Base-by-base conservation (phyloP, 169 alveolate species). In the Eimeria necatrix region DNA sequence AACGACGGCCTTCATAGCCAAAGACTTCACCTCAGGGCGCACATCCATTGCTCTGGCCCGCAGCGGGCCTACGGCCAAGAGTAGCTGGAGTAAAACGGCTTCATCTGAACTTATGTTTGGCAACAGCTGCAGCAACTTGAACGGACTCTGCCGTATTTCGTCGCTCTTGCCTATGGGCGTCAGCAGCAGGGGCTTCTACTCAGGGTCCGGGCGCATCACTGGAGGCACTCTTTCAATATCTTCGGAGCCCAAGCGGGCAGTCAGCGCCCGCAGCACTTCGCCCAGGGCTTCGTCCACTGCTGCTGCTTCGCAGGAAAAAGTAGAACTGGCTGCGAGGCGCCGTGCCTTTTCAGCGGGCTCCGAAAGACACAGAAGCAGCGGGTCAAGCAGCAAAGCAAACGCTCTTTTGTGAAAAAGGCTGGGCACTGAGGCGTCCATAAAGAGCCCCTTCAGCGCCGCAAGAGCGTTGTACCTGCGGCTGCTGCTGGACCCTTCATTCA, bases 41-140 rank as follows among this genome's bases (percentile, higher is more conserved):
- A 98, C 98, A 88, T 98, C 99, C 99, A 98, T 98, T 16, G 97
- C 94, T 49, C 97, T 94, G 9, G 99, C 98, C 87, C 99, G 96
- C 0, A 97, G 94, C 59, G 97, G 97, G 64, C 97, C 97, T 10
- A 96, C 96, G 20, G 97, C 89, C 86, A 97, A 98, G 93, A 97
- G 98, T 0, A 98, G 61, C 26, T 85, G 41, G 49, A 4, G 12
- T 78, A 56, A 85, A 41, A 46, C 87, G 6, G 71, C 73, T 60
- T 68, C 86, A 49, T 93, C 93, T 14, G 95, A 83, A 52, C 83
- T 81, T 48, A 94, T 49, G 14, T 49, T 83, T 22, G 80, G 70
- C 70, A 88, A 48, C 1, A 89, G 86, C 5, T 68, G 61, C 24
- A 94, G 80, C 56, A 94, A 32, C 22, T 24, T 49, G 41, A 88